Evolutionary conservation across 1,284 basidiomycete genomes (phyloP).

Genomic region (Hortiboletus rubellus): DNA sequence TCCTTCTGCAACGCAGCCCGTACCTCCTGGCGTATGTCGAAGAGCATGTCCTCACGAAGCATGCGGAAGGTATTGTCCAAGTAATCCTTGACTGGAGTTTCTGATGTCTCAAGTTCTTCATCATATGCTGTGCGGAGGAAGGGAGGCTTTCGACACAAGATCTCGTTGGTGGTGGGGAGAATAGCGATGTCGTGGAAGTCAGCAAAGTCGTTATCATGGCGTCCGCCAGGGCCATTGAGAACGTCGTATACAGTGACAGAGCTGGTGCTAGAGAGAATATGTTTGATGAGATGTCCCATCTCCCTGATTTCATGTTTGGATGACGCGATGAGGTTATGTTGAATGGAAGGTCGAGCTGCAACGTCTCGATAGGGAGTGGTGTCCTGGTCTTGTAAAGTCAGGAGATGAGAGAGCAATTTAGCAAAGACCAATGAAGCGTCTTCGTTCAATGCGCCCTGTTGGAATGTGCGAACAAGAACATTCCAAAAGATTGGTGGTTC

Average conservation of each 20-base stretch:
- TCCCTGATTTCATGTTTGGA: conserved; percentile 35
- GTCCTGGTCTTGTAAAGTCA: conserved; percentile 25
- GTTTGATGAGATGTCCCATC: conserved; percentile 45
- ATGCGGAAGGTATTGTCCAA: conserved; percentile 66
- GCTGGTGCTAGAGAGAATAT: conserved; percentile 34
- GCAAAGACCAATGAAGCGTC: conserved; percentile 44
- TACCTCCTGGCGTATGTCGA: conserved; percentile 60
- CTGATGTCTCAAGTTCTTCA: conserved; percentile 42
- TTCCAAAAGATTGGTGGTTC: conserved; percentile 58
- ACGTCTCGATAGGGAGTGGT: conserved; percentile 19
- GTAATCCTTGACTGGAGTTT: conserved; percentile 42
- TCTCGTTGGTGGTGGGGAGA: conserved; percentile 60
- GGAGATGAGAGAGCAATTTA: conserved; percentile 48
- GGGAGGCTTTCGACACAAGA: conserved; percentile 39
- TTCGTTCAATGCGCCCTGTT: conserved; percentile 36
- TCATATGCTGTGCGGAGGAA: conserved; percentile 26
- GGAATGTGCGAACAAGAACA: conserved; percentile 41
- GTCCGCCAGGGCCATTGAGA: conserved; percentile 48
- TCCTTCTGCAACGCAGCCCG: conserved; percentile 44
- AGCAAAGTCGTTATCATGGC: conserved; percentile 64
- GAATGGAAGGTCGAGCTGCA: conserved; percentile 18
- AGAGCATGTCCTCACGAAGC: conserved; percentile 64
- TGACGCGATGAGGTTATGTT: conserved; percentile 31
- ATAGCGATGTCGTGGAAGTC: conserved; percentile 59
- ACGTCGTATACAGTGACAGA: conserved; percentile 8